Conservation (phyloP, 208 protist species). For the Leishmania turanica region DNA sequence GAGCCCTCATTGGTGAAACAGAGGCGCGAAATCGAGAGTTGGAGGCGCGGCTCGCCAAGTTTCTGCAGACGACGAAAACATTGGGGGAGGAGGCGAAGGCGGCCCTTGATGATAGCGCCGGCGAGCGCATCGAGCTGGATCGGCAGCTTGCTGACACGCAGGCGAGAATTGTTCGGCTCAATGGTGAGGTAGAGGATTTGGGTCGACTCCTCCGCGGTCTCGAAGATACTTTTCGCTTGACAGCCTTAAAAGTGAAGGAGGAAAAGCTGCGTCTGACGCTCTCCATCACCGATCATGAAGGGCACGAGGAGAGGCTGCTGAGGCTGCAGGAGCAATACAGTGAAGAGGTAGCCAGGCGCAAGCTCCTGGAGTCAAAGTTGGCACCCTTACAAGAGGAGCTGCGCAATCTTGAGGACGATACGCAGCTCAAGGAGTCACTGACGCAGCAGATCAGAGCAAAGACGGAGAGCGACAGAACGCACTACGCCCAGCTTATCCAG, state of each 20-base stretch:
- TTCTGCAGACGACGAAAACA: conserved; percentile 44
- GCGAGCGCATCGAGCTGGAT: conserved; percentile 68
- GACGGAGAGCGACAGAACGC: conserved; percentile 62
- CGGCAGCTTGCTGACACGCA: conserved; percentile 57
- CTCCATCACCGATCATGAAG: conserved; percentile 38
- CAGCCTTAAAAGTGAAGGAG: conserved; percentile 48
- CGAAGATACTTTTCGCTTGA: conserved; percentile 46
- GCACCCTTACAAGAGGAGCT: conserved; percentile 46
- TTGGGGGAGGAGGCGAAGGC: conserved; percentile 51
- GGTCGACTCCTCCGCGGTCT: conserved; percentile 50
- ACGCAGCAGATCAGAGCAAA: conserved; percentile 57
- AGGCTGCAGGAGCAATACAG: conserved; percentile 38
- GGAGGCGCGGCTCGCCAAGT: conserved; percentile 49
- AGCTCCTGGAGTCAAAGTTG: conserved; percentile 58
- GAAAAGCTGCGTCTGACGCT: conserved; percentile 57
- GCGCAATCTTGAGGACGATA: conserved; percentile 39
- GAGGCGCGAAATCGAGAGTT: conserved; percentile 61
- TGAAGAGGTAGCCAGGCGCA: conserved; percentile 43
- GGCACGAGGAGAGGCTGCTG: conserved; percentile 46
- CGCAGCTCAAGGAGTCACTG: conserved; percentile 55
- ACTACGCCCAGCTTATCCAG: conserved; percentile 69
- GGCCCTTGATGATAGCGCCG: conserved; percentile 37
- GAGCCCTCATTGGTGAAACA: conserved; percentile 38
- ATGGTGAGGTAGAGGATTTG: conserved; percentile 58
- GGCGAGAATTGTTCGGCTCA: conserved; percentile 37